A percentile compares a stretch with the other conserved stretches of the same genome.
phyloP scores from a whole-genome alignment of 768 basidiomycete species.

The Phylloporus sp. region DNA sequence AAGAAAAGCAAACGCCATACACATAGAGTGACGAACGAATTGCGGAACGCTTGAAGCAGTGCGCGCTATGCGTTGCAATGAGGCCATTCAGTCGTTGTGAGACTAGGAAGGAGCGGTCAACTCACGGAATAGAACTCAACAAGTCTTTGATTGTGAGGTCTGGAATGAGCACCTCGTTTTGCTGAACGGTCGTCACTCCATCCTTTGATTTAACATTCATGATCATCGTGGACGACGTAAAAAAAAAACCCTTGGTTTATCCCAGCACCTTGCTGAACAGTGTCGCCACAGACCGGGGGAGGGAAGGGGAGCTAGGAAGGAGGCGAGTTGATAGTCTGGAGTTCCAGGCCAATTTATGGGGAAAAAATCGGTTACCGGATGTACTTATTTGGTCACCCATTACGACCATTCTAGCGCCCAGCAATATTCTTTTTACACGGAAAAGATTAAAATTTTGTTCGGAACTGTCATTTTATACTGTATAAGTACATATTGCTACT shows the following conservation, averaged over 20 bases:
- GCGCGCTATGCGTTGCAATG: conserved; percentile 42
- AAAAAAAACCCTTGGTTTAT: conserved; percentile 2
- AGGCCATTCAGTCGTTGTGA: background rate
- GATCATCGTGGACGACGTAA: conserved; percentile 11
- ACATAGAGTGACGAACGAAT: conserved; percentile 73
- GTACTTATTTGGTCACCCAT: background rate
- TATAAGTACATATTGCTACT: too few species aligned
- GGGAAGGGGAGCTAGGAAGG: background rate
- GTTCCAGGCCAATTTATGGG: conserved; percentile 25
- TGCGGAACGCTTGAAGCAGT: conserved; percentile 90
- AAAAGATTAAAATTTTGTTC: too few species aligned
- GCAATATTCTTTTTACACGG: too few species aligned
- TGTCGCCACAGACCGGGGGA: too few species aligned
- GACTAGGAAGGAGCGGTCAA: conserved; percentile 13
- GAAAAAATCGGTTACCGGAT: conserved; percentile 16
- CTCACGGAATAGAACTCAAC: conserved; percentile 79
- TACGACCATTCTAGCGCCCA: background rate
- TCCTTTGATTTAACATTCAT: conserved; percentile 18
- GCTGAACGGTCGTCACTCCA: conserved; percentile 38
- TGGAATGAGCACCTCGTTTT: conserved; percentile 65
- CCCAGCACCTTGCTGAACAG: background rate
- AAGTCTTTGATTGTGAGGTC: conserved; percentile 86
- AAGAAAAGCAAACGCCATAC: conserved; percentile 37
- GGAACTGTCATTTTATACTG: too few species aligned
- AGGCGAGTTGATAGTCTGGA: background rate